These are phyloP conservation scores for Cytospora mali DNA, from an alignment of 2,329 filamentous ascomycete species.

Conservation along the genomic window DNA sequence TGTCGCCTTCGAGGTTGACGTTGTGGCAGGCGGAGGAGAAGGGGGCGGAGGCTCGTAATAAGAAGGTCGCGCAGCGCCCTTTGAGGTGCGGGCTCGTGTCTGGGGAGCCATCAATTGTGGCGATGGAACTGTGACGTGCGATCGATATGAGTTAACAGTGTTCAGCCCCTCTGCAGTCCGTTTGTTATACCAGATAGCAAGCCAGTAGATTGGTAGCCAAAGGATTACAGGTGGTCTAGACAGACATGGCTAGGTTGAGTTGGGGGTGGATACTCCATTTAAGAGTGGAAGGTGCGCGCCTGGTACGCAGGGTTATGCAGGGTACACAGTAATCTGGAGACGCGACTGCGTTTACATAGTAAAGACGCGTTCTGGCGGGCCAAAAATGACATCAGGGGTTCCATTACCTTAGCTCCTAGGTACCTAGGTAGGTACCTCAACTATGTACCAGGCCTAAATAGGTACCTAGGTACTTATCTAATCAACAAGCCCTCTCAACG, in stretches of 20 bases:
- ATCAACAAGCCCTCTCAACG: too few relatives aligned
- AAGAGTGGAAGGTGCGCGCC: background rate
- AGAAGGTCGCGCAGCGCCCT: slow-evolving; percentile 9
- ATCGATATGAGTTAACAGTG: background rate
- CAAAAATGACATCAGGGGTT: slow-evolving; percentile 20
- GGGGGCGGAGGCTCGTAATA: background rate
- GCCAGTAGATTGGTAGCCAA: background rate
- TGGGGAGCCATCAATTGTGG: slow-evolving; percentile 22
- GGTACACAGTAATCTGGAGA: background rate
- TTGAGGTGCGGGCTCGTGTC: slow-evolving; percentile 22
- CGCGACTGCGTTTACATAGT: slow-evolving; percentile 8
- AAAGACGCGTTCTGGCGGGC: slow-evolving; percentile 10
- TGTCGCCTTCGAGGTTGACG: slow-evolving; percentile 1
- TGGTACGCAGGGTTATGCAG: too few relatives aligned
- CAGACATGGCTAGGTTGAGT: slow-evolving; percentile 12
- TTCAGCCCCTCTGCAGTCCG: background rate
- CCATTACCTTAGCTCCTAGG: too few relatives aligned
- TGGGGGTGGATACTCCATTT: background rate
- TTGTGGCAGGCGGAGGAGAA: background rate
- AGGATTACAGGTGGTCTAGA: slow-evolving; percentile 2
- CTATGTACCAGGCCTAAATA: too few relatives aligned
- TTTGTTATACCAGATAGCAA: background rate
- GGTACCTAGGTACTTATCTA: background rate
- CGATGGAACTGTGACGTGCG: background rate
- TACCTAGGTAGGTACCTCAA: too few relatives aligned